Evolutionary conservation across 2,329 filamentous ascomycete genomes (phyloP).

Genomic region (Cordyceps sp.): DNA sequence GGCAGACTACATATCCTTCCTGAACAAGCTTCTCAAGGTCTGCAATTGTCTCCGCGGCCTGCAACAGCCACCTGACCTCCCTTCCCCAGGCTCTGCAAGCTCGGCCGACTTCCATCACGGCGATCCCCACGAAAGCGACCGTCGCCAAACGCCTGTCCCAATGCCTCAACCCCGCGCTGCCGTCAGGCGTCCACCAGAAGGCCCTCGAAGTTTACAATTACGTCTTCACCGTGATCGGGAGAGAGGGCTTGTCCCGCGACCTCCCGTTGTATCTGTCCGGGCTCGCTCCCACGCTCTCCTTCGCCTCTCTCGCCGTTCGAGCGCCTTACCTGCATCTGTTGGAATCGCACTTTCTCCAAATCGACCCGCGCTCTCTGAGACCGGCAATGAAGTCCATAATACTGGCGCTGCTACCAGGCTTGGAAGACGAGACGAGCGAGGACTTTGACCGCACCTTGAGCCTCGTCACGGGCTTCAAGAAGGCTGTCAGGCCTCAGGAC

Average conservation of each 20-base stretch:
- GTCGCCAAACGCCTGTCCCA: constrained; percentile 87
- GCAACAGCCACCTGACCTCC: constrained; percentile 1
- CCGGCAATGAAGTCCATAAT: constrained; percentile 85
- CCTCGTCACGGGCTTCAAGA: constrained; percentile 63
- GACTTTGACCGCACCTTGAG: constrained; percentile 82
- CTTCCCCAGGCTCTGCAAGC: constrained; percentile 62
- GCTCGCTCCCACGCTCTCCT: constrained; percentile 75
- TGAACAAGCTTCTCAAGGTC: constrained; percentile 81
- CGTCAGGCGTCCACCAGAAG: constrained; percentile 95
- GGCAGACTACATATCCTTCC: constrained; percentile 97
- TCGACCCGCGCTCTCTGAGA: constrained; percentile 56
- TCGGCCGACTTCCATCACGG: constrained; percentile 52
- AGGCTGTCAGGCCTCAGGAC: constrained; percentile 39
- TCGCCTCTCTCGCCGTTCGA: constrained; percentile 83
- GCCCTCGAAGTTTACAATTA: constrained; percentile 84
- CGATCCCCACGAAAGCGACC: constrained; percentile 65
- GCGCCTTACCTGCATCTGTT: constrained; percentile 72
- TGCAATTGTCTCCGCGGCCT: constrained; percentile 2
- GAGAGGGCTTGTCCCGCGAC: constrained; percentile 63
- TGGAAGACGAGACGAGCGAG: constrained; percentile 93
- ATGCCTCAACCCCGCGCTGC: constrained; percentile 83
- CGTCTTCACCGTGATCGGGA: constrained; percentile 74
- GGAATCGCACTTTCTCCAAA: constrained; percentile 59
- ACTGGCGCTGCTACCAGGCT: constrained; percentile 70
- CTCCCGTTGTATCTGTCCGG: constrained; percentile 81